Conservation (phyloP, 495 filamentous ascomycete genomes). For the Aspergillus biplanus region DNA sequence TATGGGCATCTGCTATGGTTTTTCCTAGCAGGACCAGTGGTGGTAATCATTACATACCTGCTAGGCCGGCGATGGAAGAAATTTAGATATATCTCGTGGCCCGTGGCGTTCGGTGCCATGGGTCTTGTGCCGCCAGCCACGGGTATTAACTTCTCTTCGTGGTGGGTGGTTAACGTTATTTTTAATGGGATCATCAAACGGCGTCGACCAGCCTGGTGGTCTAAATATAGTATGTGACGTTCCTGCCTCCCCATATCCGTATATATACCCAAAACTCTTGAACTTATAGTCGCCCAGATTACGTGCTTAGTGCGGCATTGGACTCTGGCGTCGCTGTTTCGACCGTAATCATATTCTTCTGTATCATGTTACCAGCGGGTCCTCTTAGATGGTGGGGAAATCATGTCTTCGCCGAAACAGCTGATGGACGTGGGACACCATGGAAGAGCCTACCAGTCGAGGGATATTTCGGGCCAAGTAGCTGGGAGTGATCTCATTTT, state of each 20-base stretch:
- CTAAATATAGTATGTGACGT: slow-evolving; percentile 53
- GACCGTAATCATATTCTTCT: slow-evolving; percentile 67
- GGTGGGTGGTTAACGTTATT: slow-evolving; percentile 66
- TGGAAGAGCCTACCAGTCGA: slow-evolving; percentile 37
- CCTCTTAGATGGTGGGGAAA: slow-evolving; percentile 73
- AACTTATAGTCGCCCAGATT: slow-evolving; percentile 53
- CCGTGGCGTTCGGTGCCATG: slow-evolving; percentile 70
- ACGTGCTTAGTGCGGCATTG: slow-evolving; percentile 62
- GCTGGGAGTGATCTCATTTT: slow-evolving; percentile 34
- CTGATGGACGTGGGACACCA: slow-evolving; percentile 51
- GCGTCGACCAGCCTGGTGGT: slow-evolving; percentile 67
- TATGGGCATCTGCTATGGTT: slow-evolving; percentile 68
- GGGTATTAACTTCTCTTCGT: slow-evolving; percentile 69
- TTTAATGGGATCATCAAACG: slow-evolving; percentile 66
- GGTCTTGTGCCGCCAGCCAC: slow-evolving; percentile 67
- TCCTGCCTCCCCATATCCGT: slow-evolving; percentile 24
- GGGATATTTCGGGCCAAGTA: slow-evolving; percentile 66
- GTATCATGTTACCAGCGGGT: slow-evolving; percentile 67
- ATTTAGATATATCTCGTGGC: slow-evolving; percentile 62
- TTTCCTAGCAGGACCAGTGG: slow-evolving; percentile 62
- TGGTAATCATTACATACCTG: slow-evolving; percentile 60
- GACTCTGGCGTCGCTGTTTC: slow-evolving; percentile 65
- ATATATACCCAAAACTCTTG: slow-evolving; percentile 15
- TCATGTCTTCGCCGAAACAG: slow-evolving; percentile 49
- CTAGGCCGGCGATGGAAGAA: slow-evolving; percentile 56